These are phyloP conservation scores for Ichthyophthirius multifiliis DNA, from an alignment of 169 alveolate genomes.

Conservation along the genomic window DNA sequence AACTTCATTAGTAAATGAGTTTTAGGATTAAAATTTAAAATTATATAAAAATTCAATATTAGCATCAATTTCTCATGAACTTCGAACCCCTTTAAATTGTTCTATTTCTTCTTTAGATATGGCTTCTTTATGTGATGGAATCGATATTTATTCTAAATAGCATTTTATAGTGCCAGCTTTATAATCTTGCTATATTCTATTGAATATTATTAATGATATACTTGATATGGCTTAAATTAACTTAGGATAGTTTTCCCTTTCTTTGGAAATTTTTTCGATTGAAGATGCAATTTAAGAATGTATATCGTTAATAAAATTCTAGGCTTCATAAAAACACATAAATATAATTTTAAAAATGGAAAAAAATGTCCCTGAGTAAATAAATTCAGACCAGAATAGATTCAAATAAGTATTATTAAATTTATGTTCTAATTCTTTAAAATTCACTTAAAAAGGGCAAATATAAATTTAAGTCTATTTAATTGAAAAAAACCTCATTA, in stretches of 20 bases:
- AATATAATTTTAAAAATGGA: neutral
- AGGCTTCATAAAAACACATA: neutral
- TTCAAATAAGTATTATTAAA: neutral
- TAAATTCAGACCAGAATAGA: neutral
- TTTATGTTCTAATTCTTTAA: neutral
- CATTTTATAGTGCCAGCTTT: neutral
- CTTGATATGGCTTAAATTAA: neutral
- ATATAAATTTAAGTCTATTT: neutral
- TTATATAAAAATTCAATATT: neutral
- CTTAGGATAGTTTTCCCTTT: neutral
- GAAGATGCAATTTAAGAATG: neutral
- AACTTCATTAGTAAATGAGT: no score
- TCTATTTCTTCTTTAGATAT: neutral
- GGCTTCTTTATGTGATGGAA: neutral
- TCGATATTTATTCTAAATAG: neutral
- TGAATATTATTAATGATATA: neutral
- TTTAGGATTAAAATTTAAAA: no score
- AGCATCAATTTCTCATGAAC: neutral
- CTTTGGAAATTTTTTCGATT: neutral
- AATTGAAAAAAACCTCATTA: neutral
- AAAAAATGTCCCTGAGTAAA: neutral
- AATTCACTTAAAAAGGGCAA: neutral
- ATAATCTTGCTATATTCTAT: neutral
- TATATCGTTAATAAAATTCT: neutral
- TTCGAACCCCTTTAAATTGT: slow-evolving; percentile 5